These are phyloP conservation scores for Chaetomiaceae sp. DNA, from an alignment of 2,329 filamentous ascomycete genomes.

Conservation along the genomic window DNA sequence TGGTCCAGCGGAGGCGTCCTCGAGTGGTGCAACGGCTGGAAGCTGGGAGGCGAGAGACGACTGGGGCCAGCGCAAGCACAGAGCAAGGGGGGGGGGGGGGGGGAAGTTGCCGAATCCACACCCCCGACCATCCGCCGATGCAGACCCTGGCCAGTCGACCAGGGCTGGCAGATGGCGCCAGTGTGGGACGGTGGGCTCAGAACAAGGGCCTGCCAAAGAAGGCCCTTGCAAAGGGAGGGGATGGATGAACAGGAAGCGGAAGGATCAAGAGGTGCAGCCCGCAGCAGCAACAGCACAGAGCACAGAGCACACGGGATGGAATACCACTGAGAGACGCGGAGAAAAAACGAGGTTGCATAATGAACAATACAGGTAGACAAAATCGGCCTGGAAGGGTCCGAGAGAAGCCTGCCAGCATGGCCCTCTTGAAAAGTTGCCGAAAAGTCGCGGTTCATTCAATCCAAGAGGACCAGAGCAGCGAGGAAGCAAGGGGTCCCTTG, in stretches of 20 bases:
- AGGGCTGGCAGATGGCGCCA: constrained; percentile 9
- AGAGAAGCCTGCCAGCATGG: background rate
- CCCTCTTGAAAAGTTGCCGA: background rate
- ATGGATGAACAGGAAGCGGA: too few relatives aligned
- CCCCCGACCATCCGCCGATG: constrained; percentile 9
- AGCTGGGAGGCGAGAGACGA: constrained; percentile 21
- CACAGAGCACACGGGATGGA: background rate
- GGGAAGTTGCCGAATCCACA: constrained; percentile 11
- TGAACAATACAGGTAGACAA: background rate
- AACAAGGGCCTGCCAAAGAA: background rate
- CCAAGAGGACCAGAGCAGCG: background rate
- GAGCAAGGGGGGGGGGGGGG: background rate
- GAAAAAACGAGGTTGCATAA: too few relatives aligned
- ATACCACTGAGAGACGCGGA: constrained; percentile 3
- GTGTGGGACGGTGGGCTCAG: background rate
- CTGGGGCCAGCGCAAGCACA: constrained; percentile 9
- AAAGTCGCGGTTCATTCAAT: background rate
- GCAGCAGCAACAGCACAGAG: background rate
- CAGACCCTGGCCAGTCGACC: constrained; percentile 11
- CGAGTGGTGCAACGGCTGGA: constrained; percentile 25
- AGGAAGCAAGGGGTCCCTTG: constrained; percentile 7
- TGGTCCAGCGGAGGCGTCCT: constrained; percentile 13
- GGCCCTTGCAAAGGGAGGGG: too few relatives aligned
- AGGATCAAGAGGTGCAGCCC: background rate
- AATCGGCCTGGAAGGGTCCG: background rate